A percentile compares a stretch with the other conserved stretches of the same genome.
phyloP scores from a whole-genome alignment of 1,139 yeast genomes.

The Candida sp. region DNA sequence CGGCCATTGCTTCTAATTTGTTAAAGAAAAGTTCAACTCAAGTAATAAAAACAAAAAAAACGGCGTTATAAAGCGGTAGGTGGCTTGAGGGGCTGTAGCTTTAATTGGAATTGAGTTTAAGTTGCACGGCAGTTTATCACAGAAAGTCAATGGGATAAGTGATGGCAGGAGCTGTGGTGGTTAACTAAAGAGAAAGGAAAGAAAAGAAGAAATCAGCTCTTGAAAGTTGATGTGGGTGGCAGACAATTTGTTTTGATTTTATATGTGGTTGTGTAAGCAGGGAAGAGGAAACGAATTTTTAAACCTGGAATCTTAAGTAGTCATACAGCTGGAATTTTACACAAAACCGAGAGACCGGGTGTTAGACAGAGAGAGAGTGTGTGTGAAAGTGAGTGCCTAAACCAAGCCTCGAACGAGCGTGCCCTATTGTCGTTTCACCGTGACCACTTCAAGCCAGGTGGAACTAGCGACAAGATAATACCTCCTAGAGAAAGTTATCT shows the following conservation, averaged over 20 bases:
- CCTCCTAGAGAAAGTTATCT: no score
- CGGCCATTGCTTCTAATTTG: conserved; percentile 5
- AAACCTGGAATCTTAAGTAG: background rate
- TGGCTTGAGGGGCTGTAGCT: no score
- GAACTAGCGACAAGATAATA: no score
- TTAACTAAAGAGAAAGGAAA: background rate
- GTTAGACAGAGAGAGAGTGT: no score
- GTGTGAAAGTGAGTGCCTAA: no score
- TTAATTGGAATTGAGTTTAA: no score
- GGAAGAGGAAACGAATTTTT: background rate
- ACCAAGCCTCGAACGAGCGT: no score
- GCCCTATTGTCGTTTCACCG: no score
- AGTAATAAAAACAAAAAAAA: background rate
- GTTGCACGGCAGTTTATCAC: background rate
- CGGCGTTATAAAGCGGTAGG: no score
- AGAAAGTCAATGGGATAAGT: background rate
- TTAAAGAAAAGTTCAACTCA: no score
- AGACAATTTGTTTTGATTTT: conserved; percentile 4
- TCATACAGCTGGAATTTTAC: background rate
- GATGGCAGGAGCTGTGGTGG: background rate
- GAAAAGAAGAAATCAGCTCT: background rate
- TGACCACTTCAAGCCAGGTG: no score
- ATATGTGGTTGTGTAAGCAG: background rate
- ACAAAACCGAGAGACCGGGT: background rate
- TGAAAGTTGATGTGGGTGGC: background rate